These are phyloP conservation scores for Amoebophrya sp. DNA, from an alignment of 169 alveolate genomes.

Conservation along the genomic window DNA sequence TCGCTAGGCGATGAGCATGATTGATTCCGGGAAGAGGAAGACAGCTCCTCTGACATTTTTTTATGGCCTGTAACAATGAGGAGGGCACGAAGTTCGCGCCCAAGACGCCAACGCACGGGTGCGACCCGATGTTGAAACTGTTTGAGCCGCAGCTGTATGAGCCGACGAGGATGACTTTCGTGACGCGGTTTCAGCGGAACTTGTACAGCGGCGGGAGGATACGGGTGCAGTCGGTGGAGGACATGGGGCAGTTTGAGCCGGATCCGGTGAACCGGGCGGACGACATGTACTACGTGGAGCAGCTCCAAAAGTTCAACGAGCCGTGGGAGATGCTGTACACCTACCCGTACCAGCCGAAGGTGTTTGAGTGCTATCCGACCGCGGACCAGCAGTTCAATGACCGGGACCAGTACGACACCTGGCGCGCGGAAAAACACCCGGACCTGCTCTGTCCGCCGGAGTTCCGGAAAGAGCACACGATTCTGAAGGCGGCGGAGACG, in stretches of 20 bases:
- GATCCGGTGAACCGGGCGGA: not conserved
- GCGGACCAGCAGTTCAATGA: not conserved
- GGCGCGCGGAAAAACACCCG: not conserved
- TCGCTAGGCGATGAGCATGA: too few relatives aligned
- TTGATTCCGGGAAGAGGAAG: too few relatives aligned
- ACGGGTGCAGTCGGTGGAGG: not conserved
- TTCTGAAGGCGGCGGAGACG: not conserved
- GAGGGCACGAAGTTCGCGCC: not conserved
- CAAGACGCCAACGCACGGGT: not conserved
- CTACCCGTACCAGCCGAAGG: not conserved
- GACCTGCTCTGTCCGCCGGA: not conserved
- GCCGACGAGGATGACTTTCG: not conserved
- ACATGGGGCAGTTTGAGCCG: not conserved
- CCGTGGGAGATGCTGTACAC: not conserved
- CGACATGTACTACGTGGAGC: not conserved
- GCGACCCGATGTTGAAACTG: not conserved
- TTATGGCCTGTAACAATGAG: too few relatives aligned
- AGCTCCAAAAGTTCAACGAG: not conserved
- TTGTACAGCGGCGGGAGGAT: not conserved
- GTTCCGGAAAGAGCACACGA: not conserved
- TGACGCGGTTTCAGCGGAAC: not conserved
- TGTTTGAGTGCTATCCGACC: not conserved
- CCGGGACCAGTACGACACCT: not conserved
- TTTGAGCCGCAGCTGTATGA: not conserved
- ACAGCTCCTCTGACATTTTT: too few relatives aligned